phyloP scores from a whole-genome alignment of 108 stramenopile genomes.

The Heterococcus sp. region DNA sequence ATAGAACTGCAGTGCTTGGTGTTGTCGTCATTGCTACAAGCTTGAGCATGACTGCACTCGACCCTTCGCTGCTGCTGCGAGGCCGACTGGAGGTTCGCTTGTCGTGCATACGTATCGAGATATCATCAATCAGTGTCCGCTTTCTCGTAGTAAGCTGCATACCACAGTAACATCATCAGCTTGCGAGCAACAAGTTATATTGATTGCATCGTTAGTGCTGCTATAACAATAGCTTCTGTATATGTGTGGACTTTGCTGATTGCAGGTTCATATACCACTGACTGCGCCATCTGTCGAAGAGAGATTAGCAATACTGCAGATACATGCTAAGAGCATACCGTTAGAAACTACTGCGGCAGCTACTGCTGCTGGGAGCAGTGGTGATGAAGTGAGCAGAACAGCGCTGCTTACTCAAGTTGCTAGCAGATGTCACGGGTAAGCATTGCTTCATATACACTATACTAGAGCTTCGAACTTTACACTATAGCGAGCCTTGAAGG shows the following conservation, averaged over 20 bases:
- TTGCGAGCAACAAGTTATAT: too few relatives aligned
- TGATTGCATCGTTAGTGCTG: too few relatives aligned
- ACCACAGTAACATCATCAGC: too few relatives aligned
- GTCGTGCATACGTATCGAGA: too few relatives aligned
- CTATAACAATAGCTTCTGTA: too few relatives aligned
- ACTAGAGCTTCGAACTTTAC: too few relatives aligned
- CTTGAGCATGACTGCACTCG: slow-evolving; percentile 23
- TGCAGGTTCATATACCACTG: neutral
- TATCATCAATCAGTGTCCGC: too few relatives aligned
- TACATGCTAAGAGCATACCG: neutral
- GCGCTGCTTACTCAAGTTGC: neutral
- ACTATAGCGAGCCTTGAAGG: too few relatives aligned
- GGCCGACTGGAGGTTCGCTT: slow-evolving; percentile 27
- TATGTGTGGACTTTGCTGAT: too few relatives aligned
- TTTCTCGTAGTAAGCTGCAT: too few relatives aligned
- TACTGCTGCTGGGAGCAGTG: neutral
- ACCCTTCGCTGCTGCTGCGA: slow-evolving; percentile 50
- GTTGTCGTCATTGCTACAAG: slow-evolving; percentile 48
- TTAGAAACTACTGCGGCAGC: neutral
- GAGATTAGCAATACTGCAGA: neutral
- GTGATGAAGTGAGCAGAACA: too few relatives aligned
- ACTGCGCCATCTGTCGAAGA: neutral
- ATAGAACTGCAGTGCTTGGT: neutral
- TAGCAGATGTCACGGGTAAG: neutral
- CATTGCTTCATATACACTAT: too few relatives aligned